Evolutionary conservation across 176 grass and related monocot species (phyloP).

Genomic region (Secale cereale): DNA sequence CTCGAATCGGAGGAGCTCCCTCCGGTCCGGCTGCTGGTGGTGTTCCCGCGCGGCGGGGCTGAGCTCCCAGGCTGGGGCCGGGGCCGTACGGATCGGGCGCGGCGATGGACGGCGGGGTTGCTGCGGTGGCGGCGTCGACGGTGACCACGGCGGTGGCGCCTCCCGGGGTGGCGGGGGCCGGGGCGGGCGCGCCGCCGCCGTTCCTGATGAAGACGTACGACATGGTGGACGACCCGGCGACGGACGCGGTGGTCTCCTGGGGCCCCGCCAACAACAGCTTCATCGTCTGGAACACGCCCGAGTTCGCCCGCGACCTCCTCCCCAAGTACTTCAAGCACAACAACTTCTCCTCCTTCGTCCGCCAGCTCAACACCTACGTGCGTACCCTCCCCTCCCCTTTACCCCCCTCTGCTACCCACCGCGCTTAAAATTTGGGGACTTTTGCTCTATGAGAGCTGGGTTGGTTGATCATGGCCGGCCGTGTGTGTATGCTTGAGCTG

Average conservation of each 20-base stretch:
- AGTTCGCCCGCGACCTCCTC: constrained; percentile 88
- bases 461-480: neutral
- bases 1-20: neutral
- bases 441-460: neutral
- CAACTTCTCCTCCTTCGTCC: constrained; percentile 91
- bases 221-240: constrained; percentile 84
- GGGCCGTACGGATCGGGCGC: constrained; percentile 7
- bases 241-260: constrained; percentile 72
- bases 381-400: neutral
- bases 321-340: constrained; percentile 97
- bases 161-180: neutral
- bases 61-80: neutral
- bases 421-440: neutral
- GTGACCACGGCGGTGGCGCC: constrained; percentile 16
- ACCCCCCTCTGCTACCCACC: neutral
- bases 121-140: neutral
- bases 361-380: constrained; percentile 94
- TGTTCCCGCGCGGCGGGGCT: neutral
- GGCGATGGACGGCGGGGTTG: constrained; percentile 29
- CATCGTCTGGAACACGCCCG: constrained; percentile 84
- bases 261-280: constrained; percentile 81
- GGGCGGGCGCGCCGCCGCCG: constrained; percentile 46
- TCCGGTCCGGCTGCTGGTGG: too few relatives aligned
- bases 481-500: neutral
- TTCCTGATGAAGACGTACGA: constrained; percentile 94